A percentile compares a stretch with the other conserved stretches of the same genome.
Conservation (phyloP, 2,329 filamentous ascomycete species). For the Verticillium nonalfalfae region DNA sequence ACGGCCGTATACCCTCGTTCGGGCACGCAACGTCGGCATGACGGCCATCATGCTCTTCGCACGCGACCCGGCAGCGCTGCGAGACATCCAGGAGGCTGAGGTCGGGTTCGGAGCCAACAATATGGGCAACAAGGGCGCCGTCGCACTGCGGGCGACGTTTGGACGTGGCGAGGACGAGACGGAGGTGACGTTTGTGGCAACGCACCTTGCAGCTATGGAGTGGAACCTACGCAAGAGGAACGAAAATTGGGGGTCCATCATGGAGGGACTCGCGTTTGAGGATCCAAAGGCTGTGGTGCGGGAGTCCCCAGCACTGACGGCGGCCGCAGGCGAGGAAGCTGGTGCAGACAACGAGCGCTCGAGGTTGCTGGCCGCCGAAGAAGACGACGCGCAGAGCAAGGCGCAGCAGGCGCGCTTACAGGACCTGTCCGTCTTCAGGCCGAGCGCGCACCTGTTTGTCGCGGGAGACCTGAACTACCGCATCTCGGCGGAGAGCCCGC, state of each 20-base stretch:
- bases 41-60: slow-evolving; percentile 85
- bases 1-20: slow-evolving; percentile 61
- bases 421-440: slow-evolving; percentile 64
- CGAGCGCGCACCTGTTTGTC: slow-evolving; percentile 73
- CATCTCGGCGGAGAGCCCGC: slow-evolving; percentile 62
- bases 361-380: slow-evolving; percentile 25
- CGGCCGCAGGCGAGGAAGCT: slow-evolving; percentile 7
- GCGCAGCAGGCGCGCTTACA: slow-evolving; percentile 40
- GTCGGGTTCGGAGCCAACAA: slow-evolving; percentile 79
- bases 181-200: slow-evolving; percentile 77
- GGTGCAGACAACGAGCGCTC: slow-evolving; percentile 18
- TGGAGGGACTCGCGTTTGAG: slow-evolving; percentile 71
- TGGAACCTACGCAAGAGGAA: slow-evolving; percentile 70
- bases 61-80: slow-evolving; percentile 53
- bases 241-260: slow-evolving; percentile 81
- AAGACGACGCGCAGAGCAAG: slow-evolving; percentile 24
- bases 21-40: slow-evolving; percentile 75
- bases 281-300: slow-evolving; percentile 36
- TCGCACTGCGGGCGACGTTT: slow-evolving; percentile 68
- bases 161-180: slow-evolving; percentile 29
- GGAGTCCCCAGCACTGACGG: slow-evolving; percentile 4
- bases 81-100: slow-evolving; percentile 66
- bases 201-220: slow-evolving; percentile 87
- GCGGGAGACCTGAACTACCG: slow-evolving; percentile 95
- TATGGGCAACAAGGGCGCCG: slow-evolving; percentile 94